phyloP scores from a whole-genome alignment of 495 filamentous ascomycete genomes.

The Talaromyces nanjingensis region DNA sequence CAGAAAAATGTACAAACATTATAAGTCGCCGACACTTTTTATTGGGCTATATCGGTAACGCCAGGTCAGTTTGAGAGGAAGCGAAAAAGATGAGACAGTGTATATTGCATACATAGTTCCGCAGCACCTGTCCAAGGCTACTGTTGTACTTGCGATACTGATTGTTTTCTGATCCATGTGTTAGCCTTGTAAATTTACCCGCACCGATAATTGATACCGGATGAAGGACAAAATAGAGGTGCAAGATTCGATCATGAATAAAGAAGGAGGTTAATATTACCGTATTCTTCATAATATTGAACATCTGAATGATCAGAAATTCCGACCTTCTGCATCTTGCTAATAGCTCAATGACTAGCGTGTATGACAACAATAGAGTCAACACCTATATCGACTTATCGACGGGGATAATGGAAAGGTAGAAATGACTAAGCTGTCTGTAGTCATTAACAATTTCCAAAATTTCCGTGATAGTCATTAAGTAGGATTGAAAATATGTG shows the following conservation, averaged over 20 bases:
- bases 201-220: background rate
- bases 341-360: background rate
- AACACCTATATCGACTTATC: background rate
- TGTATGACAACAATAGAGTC: background rate
- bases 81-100: background rate
- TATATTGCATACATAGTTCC: background rate
- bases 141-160: background rate
- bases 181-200: background rate
- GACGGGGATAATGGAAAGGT: background rate
- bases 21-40: background rate
- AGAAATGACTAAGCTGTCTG: background rate
- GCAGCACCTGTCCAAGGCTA: background rate
- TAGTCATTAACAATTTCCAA: background rate
- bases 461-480: background rate
- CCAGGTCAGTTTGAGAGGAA: background rate
- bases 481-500: background rate
- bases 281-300: constrained; percentile 4
- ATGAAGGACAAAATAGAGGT: background rate
- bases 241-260: background rate
- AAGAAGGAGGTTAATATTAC: background rate
- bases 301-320: background rate
- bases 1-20: background rate
- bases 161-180: background rate
- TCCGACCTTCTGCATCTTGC: background rate
- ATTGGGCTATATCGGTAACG: background rate